Conservation (phyloP, 2,329 filamentous ascomycete species). For the Paracorniculantispora psalliotae region DNA sequence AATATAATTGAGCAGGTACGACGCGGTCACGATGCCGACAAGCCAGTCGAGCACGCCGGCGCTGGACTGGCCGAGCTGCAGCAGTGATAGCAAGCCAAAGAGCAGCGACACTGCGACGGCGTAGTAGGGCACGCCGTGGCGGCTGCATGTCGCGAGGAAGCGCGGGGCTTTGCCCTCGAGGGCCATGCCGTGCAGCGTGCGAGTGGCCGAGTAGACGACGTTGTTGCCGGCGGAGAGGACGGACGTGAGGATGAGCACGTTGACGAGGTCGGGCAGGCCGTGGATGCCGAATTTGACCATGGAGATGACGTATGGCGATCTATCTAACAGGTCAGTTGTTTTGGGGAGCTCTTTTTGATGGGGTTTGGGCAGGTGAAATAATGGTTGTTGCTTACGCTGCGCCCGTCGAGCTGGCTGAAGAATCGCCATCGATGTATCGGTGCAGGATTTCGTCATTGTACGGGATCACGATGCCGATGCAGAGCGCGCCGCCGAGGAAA, state of each 20-base stretch:
- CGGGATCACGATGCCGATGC: slow-evolving; percentile 50
- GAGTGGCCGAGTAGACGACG: slow-evolving; percentile 52
- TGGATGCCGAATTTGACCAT: slow-evolving; percentile 56
- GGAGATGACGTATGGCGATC: slow-evolving; percentile 60
- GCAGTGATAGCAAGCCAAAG: slow-evolving; percentile 17
- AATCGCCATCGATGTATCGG: slow-evolving; percentile 45
- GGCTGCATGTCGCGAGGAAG: slow-evolving; percentile 18
- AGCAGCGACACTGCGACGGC: slow-evolving; percentile 16
- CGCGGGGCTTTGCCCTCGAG: slow-evolving; percentile 48
- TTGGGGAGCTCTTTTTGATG: too few relatives aligned
- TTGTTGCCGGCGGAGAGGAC: slow-evolving; percentile 57
- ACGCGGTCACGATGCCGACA: slow-evolving; percentile 52
- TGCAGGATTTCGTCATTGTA: slow-evolving; percentile 41
- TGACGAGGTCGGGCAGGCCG: slow-evolving; percentile 61
- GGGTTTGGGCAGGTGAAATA: too few relatives aligned
- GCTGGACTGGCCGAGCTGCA: slow-evolving; percentile 31
- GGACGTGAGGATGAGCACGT: slow-evolving; percentile 46
- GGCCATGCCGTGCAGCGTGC: slow-evolving; percentile 53
- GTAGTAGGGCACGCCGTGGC: slow-evolving; percentile 25
- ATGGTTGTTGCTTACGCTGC: slow-evolving; percentile 21
- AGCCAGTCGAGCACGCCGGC: slow-evolving; percentile 58
- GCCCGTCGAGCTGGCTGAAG: slow-evolving; percentile 13
- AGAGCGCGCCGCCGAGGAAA: slow-evolving; percentile 61
- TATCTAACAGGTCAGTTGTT: background rate
- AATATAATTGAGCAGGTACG: slow-evolving; percentile 43